Evolutionary conservation across 2,329 filamentous ascomycete species (phyloP).

Genomic region (Neopestalotiopsis clavispora): DNA sequence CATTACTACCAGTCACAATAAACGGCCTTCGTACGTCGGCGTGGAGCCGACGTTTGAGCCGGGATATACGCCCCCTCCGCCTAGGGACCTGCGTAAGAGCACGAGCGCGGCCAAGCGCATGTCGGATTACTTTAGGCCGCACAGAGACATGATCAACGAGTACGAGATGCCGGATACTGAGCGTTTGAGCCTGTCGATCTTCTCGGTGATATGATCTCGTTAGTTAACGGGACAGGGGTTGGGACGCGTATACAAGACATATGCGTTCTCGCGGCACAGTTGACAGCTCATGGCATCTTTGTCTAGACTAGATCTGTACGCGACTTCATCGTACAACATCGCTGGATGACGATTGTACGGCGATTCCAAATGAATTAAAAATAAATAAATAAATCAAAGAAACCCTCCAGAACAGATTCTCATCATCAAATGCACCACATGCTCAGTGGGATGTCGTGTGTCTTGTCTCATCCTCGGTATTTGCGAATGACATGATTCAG

Average conservation of each 20-base stretch:
- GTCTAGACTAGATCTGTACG: not conserved
- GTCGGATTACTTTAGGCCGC: conserved; percentile 16
- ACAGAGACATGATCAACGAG: not conserved
- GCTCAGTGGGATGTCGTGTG: no score
- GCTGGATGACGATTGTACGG: not conserved
- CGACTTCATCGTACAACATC: not conserved
- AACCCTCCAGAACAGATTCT: not conserved
- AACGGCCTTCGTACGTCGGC: conserved; percentile 3
- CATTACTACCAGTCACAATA: not conserved
- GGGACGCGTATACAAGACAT: not conserved
- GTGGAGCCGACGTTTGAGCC: not conserved
- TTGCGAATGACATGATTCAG: not conserved
- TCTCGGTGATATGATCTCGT: not conserved
- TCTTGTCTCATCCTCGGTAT: not conserved
- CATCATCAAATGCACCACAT: not conserved
- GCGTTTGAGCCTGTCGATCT: not conserved
- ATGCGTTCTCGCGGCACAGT: not conserved
- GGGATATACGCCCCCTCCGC: not conserved
- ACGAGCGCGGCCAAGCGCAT: conserved; percentile 11
- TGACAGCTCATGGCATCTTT: not conserved
- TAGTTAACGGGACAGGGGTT: not conserved
- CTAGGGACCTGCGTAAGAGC: not conserved
- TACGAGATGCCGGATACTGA: not conserved
- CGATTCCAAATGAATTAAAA: not conserved
- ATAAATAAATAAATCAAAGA: not conserved